A percentile compares a stretch with the other conserved stretches of the same genome.
Conservation (phyloP, 495 filamentous ascomycete genomes). For the Hypoxylon fragiforme region DNA sequence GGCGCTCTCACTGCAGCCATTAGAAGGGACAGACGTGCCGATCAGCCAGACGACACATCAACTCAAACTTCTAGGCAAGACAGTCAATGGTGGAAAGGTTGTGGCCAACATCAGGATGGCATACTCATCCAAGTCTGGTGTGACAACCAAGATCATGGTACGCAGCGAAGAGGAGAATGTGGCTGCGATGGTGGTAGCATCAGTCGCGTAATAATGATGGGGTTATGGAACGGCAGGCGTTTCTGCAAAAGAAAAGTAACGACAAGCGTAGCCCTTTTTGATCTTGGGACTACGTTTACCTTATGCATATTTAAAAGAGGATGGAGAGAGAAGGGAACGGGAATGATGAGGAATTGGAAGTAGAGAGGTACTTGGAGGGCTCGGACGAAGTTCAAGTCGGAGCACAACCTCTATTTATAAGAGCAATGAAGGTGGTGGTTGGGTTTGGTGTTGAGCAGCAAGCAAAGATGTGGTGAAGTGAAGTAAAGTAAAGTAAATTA, state of each 20-base stretch:
- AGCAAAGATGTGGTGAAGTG: no score
- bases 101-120: constrained; percentile 91
- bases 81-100: constrained; percentile 85
- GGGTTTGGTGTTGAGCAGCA: no score
- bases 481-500: no score
- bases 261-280: constrained; percentile 33
- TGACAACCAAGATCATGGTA: constrained; percentile 91
- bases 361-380: no score
- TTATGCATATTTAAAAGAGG: constrained; percentile 31
- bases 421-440: no score
- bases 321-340: constrained; percentile 11
- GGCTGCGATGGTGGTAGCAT: constrained; percentile 79
- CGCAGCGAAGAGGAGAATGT: constrained; percentile 91
- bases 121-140: constrained; percentile 85
- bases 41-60: constrained; percentile 88
- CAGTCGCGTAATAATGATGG: constrained; percentile 67
- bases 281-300: constrained; percentile 21
- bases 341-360: neutral
- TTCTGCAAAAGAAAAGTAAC: constrained; percentile 39
- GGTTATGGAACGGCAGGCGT: constrained; percentile 37
- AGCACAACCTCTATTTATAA: no score
- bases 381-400: no score
- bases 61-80: constrained; percentile 95
- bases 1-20: constrained; percentile 84
- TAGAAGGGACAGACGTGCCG: constrained; percentile 90